Conservation (phyloP, 257 asterid genomes). For the Marsdenia floribunda region DNA sequence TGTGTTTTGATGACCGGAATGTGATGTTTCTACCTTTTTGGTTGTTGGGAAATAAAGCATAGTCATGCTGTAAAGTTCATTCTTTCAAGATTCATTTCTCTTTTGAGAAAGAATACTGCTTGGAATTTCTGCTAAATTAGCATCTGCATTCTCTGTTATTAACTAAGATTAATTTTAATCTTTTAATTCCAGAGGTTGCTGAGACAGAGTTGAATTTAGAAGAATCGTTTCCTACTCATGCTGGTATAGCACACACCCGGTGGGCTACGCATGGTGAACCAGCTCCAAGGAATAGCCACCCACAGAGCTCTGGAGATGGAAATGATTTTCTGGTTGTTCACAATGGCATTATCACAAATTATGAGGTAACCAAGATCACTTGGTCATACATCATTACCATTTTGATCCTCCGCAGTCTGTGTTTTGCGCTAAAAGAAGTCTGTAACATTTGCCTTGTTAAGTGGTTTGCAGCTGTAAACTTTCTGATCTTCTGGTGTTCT, state of each 20-base stretch:
- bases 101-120: background rate
- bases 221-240: constrained; percentile 75
- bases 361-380: constrained; percentile 50
- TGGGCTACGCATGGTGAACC: constrained; percentile 99
- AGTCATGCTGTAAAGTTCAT: background rate
- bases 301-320: constrained; percentile 74
- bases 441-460: background rate
- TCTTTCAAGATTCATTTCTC: background rate
- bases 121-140: background rate
- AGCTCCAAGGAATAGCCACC: constrained; percentile 94
- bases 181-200: constrained; percentile 61
- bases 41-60: background rate
- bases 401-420: background rate
- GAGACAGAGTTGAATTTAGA: constrained; percentile 71
- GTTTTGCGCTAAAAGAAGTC: background rate
- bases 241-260: constrained; percentile 98
- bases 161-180: constrained; percentile 5
- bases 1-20: background rate
- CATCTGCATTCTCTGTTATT: background rate
- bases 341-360: constrained; percentile 92
- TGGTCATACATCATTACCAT: background rate
- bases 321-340: constrained; percentile 92
- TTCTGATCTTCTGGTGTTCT: background rate
- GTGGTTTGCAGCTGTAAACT: background rate
- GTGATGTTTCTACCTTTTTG: background rate